Percentiles rank a stretch among this genome's conserved stretches.
Evolutionary conservation across 331 rosid species (phyloP).

Genomic region (Rhamnella rubrinervis): DNA sequence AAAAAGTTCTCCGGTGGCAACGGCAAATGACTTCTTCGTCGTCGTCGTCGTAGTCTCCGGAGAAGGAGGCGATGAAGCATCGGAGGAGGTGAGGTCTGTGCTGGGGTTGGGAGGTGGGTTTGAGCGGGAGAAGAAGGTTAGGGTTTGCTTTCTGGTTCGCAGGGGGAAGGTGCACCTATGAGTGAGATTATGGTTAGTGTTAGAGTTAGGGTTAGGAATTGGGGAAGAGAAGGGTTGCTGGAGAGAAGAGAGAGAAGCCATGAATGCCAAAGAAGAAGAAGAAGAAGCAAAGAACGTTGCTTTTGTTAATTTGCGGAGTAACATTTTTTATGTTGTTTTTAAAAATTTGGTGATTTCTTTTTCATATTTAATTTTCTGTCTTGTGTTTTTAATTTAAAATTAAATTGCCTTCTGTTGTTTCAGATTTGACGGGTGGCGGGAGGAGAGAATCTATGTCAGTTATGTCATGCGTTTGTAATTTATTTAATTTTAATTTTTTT

Average conservation of each 20-base stretch:
- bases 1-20: constrained; percentile 80
- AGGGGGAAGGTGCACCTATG: constrained; percentile 15
- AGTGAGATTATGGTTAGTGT: constrained; percentile 17
- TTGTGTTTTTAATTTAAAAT: too few relatives aligned
- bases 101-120: constrained; percentile 18
- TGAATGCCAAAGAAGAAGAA: constrained; percentile 17
- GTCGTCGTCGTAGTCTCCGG: constrained; percentile 8
- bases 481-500: too few relatives aligned
- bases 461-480: too few relatives aligned
- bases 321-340: too few relatives aligned
- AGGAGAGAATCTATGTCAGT: too few relatives aligned
- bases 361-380: too few relatives aligned
- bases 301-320: not conserved
- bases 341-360: too few relatives aligned
- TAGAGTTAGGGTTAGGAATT: constrained; percentile 14
- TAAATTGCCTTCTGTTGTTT: too few relatives aligned
- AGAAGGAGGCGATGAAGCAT: not conserved
- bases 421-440: too few relatives aligned
- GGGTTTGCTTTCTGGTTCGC: not conserved
- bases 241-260: constrained; percentile 40
- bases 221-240: not conserved
- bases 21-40: constrained; percentile 58
- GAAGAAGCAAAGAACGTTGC: constrained; percentile 6
- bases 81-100: constrained; percentile 20
- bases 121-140: constrained; percentile 6